phyloP scores from a whole-genome alignment of 176 grass and related monocot genomes.

The Melocanna baccifera region DNA sequence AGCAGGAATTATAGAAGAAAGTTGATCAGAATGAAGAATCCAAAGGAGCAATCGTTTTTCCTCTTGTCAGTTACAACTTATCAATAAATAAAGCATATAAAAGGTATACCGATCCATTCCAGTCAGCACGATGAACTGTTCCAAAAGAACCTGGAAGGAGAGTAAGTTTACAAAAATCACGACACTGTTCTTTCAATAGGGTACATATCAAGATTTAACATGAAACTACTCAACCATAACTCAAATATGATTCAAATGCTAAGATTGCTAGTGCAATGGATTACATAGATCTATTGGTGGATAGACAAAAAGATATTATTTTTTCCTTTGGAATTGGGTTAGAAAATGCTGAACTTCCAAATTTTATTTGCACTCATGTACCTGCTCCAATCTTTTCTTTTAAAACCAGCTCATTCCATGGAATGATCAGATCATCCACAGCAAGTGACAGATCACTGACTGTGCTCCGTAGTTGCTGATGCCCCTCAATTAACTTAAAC shows the following conservation, averaged over 20 bases:
- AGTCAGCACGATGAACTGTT: constrained; percentile 97
- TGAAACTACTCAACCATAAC: not conserved
- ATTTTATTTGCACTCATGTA: constrained; percentile 25
- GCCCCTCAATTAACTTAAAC: constrained; percentile 48
- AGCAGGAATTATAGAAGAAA: not conserved
- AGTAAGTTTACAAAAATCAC: constrained; percentile 8
- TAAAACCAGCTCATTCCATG: constrained; percentile 84
- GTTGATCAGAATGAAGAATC: constrained; percentile 15
- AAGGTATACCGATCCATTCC: constrained; percentile 95
- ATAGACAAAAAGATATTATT: not conserved
- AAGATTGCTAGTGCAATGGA: not conserved
- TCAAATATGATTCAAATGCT: constrained; percentile 2
- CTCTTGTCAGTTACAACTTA: constrained; percentile 12
- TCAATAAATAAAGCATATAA: constrained; percentile 23
- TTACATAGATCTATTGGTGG: not conserved
- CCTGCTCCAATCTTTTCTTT: constrained; percentile 98
- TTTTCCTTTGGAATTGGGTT: not conserved
- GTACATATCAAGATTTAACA: constrained; percentile 26
- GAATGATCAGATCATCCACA: constrained; percentile 72
- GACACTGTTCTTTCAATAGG: not conserved
- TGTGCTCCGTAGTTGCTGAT: constrained; percentile 36
- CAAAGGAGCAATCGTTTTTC: constrained; percentile 1
- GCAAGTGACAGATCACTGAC: constrained; percentile 60
- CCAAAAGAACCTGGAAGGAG: constrained; percentile 91
- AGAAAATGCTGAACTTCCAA: not conserved